A percentile compares a stretch with the other conserved stretches of the same genome.
phyloP scores from a whole-genome alignment of 202 grass and related monocot species.

The Zizania palustris region DNA sequence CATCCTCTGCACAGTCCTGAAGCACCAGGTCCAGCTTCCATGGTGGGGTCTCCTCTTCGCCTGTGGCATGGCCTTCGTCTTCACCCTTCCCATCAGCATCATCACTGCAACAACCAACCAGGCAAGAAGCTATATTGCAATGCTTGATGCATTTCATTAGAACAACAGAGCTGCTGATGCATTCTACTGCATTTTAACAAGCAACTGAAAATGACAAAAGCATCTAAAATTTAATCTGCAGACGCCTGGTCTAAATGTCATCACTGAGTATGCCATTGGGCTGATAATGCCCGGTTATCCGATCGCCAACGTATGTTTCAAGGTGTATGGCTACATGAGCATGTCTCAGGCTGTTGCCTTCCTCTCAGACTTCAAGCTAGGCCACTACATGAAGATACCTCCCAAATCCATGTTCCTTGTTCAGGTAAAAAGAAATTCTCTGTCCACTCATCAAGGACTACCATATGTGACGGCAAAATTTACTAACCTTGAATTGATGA shows the following conservation, averaged over 20 bases:
- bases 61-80: constrained; percentile 52
- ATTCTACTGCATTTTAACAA: too few species aligned
- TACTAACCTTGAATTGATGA: too few species aligned
- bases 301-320: constrained; percentile 71
- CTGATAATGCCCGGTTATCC: constrained; percentile 62
- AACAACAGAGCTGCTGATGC: too few species aligned
- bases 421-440: too few species aligned
- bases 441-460: too few species aligned
- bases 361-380: constrained; percentile 67
- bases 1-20: constrained; percentile 53
- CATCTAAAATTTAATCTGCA: too few species aligned
- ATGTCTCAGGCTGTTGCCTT: constrained; percentile 60
- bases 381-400: constrained; percentile 82
- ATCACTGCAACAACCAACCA: constrained; percentile 62
- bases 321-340: constrained; percentile 68
- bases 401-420: constrained; percentile 61
- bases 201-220: too few species aligned
- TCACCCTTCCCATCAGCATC: constrained; percentile 60
- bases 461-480: too few species aligned
- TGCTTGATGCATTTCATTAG: too few species aligned
- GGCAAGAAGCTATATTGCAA: too few species aligned
- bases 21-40: constrained; percentile 51
- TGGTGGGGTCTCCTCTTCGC: constrained; percentile 55
- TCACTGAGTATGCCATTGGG: constrained; percentile 63
- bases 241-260: constrained; percentile 63